Percentiles rank a stretch among this genome's conserved stretches.
Evolutionary conservation across 2,329 filamentous ascomycete species (phyloP).

Genomic region (Penicillium oxalicum): DNA sequence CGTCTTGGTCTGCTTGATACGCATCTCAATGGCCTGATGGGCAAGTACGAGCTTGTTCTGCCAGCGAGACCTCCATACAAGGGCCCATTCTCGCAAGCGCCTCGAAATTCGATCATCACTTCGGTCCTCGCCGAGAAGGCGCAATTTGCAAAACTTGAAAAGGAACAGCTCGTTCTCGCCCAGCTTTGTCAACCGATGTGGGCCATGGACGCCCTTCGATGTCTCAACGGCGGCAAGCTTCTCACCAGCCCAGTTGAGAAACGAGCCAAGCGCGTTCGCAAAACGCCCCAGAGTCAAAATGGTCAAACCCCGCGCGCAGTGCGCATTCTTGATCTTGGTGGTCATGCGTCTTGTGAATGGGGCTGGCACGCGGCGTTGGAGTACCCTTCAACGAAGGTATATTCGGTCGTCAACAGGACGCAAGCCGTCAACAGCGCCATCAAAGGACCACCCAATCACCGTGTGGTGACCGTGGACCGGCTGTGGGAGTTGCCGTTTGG

Average conservation of each 20-base stretch:
- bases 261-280: slow-evolving; percentile 24
- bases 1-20: slow-evolving; percentile 66
- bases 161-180: slow-evolving; percentile 70
- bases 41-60: slow-evolving; percentile 73
- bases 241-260: slow-evolving; percentile 50
- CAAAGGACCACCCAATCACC: slow-evolving; percentile 80
- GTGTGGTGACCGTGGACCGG: slow-evolving; percentile 69
- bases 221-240: slow-evolving; percentile 56
- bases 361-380: slow-evolving; percentile 87
- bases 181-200: slow-evolving; percentile 60
- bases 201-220: slow-evolving; percentile 57
- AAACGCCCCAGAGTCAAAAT: slow-evolving; percentile 17
- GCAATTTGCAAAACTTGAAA: slow-evolving; percentile 50
- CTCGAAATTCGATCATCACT: slow-evolving; percentile 60
- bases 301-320: slow-evolving; percentile 41
- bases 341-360: slow-evolving; percentile 83
- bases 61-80: slow-evolving; percentile 65
- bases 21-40: slow-evolving; percentile 75
- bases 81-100: slow-evolving; percentile 64
- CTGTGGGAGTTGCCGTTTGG: slow-evolving; percentile 80
- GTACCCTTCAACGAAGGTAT: slow-evolving; percentile 78
- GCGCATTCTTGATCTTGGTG: slow-evolving; percentile 78
- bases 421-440: slow-evolving; percentile 69
- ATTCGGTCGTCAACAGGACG: slow-evolving; percentile 75
- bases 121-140: slow-evolving; percentile 52